Base-by-base conservation (phyloP, 2,329 filamentous ascomycete species). In the Apiospora hydei region DNA sequence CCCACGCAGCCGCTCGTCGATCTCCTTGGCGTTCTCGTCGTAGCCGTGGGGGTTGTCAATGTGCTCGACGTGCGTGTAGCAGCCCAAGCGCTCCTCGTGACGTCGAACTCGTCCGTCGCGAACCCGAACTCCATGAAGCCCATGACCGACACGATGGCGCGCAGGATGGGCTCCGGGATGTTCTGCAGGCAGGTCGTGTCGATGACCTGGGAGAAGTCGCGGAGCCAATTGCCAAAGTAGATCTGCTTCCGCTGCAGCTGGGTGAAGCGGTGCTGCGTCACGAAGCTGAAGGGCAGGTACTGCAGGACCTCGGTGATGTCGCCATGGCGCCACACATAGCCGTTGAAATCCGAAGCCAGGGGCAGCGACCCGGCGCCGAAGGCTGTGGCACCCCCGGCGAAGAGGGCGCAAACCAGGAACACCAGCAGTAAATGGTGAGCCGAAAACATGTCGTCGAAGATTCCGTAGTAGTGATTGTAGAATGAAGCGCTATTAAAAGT, bases 101-200 rank as follows among this genome's bases (percentile, higher is more conserved):
- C 87, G 75, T 89, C 87, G 73, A 89, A 89, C 74, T 89, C 87
- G 70, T 82, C 84, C 21, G 87, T 89, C 11, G 86, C 87, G 77
- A 88, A 89, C 24, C 87, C 87, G 75, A 89, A 89, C 64, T 83
- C 84, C 83, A 89, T 86, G 79, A 88, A 88, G 2, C 84, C 86
- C 72, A 89, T 79, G 16, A 89, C 84, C 81, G 86, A 88, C 24
- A 89, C 85, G 46, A 89, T 83, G 70, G 88, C 82, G 46, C 87
- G 84, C 64, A 89, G 87, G 34, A 87, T 86, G 69, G 87, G 85
- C 69, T 85, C 85, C 74, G 85, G 85, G 18, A 88, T 86, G 76
- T 84, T 85, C 73, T 86, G 85, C 51, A 89, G 78, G 11, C 86
- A 88, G 10, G 85, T 87, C 41, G 85, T 85, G 78, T 89, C 87